Percentiles rank a stretch among this genome's conserved stretches.
phyloP scores from a whole-genome alignment of 345 rosid genomes.

The Pistacia atlantica region DNA sequence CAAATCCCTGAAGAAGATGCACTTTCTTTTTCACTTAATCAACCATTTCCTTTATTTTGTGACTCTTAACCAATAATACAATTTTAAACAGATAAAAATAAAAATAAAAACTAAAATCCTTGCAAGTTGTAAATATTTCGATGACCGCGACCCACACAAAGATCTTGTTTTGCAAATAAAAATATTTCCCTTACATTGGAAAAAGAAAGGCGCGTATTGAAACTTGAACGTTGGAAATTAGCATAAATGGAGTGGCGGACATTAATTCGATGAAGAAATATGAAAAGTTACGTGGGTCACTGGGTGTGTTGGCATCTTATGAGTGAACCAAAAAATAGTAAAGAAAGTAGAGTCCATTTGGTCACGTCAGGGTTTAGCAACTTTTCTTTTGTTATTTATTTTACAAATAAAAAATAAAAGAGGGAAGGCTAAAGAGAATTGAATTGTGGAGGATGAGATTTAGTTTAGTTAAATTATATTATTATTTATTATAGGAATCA shows the following conservation, averaged over 20 bases:
- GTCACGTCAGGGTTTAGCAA: not conserved
- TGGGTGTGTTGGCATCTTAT: constrained; percentile 2
- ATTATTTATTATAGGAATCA: constrained; percentile 1
- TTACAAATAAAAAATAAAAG: too few relatives aligned
- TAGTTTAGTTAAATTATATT: too few relatives aligned
- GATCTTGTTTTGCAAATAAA: too few relatives aligned
- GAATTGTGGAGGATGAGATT: not conserved
- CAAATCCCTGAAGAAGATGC: not conserved
- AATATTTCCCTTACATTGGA: too few relatives aligned
- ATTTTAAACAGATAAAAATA: too few relatives aligned
- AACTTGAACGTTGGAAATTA: not conserved
- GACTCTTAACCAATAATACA: too few relatives aligned
- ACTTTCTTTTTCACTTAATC: not conserved
- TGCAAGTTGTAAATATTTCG: not conserved
- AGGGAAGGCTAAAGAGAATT: too few relatives aligned
- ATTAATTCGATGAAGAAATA: not conserved
- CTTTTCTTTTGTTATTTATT: too few relatives aligned
- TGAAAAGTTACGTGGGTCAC: not conserved
- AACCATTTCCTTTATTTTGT: too few relatives aligned
- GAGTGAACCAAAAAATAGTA: not conserved
- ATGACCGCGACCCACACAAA: not conserved
- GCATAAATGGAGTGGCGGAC: not conserved
- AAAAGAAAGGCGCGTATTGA: not conserved
- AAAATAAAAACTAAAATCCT: too few relatives aligned
- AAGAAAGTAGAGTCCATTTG: not conserved